Evolutionary conservation across 2,329 filamentous ascomycete genomes (phyloP).

Genomic region (Colletotrichum plurivorum): DNA sequence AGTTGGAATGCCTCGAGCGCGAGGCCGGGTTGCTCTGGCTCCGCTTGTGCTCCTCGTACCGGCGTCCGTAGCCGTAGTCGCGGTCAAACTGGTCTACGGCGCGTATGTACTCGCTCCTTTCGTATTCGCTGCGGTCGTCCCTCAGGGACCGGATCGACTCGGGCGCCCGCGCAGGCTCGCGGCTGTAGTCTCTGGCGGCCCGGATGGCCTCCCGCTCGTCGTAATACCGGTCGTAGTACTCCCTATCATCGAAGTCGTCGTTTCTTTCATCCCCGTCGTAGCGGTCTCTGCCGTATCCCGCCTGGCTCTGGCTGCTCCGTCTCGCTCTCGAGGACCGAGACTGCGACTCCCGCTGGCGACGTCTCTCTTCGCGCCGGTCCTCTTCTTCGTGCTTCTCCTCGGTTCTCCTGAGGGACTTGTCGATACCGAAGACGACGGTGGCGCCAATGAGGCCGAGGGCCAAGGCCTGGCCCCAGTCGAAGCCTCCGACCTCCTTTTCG

Average conservation of each 20-base stretch:
- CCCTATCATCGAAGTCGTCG: slow-evolving; percentile 26
- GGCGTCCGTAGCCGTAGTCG: slow-evolving; percentile 24
- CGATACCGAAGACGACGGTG: slow-evolving; percentile 55
- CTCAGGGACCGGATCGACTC: slow-evolving; percentile 18
- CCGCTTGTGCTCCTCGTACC: slow-evolving; percentile 26
- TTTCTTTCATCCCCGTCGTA: slow-evolving; percentile 13
- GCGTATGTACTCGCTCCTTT: slow-evolving; percentile 12
- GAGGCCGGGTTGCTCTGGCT: slow-evolving; percentile 33
- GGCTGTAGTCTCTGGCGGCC: slow-evolving; percentile 28
- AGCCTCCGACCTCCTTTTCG: slow-evolving; percentile 55
- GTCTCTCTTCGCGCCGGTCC: slow-evolving; percentile 31
- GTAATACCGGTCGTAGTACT: slow-evolving; percentile 28
- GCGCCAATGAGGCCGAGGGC: slow-evolving; percentile 54
- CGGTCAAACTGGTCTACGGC: slow-evolving; percentile 18
- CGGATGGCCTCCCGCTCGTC: slow-evolving; percentile 27
- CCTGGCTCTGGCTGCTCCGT: slow-evolving; percentile 23
- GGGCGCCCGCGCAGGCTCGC: slow-evolving; percentile 24
- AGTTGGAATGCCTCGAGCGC: slow-evolving; percentile 26
- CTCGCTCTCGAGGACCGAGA: slow-evolving; percentile 11
- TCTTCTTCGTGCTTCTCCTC: slow-evolving; percentile 40
- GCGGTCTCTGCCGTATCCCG: neutral
- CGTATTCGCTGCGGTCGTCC: neutral
- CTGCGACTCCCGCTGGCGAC: slow-evolving; percentile 18
- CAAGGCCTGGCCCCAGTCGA: slow-evolving; percentile 58
- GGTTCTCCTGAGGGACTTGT: slow-evolving; percentile 53